These are phyloP conservation scores for Cucumis cinereus DNA, from an alignment of 306 rosid genomes.

Conservation along the genomic window DNA sequence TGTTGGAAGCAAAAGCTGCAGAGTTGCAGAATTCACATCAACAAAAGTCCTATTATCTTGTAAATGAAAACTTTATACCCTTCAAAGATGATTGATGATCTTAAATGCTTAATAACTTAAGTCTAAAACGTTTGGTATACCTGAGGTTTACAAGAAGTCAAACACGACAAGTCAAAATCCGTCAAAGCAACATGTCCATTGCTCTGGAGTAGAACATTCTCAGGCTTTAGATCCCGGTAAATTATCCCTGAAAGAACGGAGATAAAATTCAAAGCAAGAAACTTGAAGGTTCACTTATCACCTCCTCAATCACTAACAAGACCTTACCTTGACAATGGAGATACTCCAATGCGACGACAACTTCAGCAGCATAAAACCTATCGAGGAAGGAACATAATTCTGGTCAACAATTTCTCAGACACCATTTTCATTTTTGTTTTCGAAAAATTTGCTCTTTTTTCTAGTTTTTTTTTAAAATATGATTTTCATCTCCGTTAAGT, in stretches of 20 bases:
- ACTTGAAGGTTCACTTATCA: background rate
- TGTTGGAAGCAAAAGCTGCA: conserved; percentile 66
- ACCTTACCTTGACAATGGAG: conserved; percentile 86
- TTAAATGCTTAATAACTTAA: background rate
- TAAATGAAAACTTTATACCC: background rate
- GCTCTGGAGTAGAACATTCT: conserved; percentile 75
- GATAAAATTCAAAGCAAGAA: background rate
- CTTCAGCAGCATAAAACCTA: conserved; percentile 89
- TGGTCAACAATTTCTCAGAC: background rate
- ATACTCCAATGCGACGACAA: conserved; percentile 82
- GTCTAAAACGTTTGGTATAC: conserved; percentile 19
- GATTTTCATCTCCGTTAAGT: too few species aligned
- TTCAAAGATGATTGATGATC: background rate
- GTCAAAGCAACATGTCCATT: conserved; percentile 71
- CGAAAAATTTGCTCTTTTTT: too few species aligned
- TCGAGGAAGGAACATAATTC: background rate
- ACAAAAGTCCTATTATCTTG: background rate
- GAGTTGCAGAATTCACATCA: background rate
- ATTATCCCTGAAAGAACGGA: conserved; percentile 53
- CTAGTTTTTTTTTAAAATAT: too few species aligned
- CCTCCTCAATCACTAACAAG: background rate
- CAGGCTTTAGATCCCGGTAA: conserved; percentile 94
- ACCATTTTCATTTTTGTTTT: background rate
- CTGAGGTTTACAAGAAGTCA: conserved; percentile 89
- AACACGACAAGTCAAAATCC: conserved; percentile 87